Evolutionary conservation across 176 grass and related monocot species (phyloP), one percentile per base, ranked within the genome.

Genomic region (Thalia dealbata): DNA sequence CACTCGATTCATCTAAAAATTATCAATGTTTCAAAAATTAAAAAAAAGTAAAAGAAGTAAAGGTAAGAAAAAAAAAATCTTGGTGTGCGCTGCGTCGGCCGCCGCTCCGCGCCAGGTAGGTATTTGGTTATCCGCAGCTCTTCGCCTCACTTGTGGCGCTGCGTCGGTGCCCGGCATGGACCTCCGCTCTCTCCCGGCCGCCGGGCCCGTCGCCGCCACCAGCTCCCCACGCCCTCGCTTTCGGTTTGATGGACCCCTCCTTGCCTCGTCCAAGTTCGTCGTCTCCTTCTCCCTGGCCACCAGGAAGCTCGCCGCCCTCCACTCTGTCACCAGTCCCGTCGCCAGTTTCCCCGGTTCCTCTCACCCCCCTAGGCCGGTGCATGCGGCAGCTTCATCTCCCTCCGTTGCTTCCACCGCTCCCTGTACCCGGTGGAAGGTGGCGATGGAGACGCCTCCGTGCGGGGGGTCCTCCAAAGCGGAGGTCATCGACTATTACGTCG

Each of bases 401-500:
- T 76, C 73, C 67, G 46, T 32, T 8, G 16, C 6, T 38, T 21
- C 64, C 28, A 7, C 29, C 46, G 16, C 32, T 63, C 41, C 29
- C 42, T 60, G 48, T 32, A 82, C 76, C 60, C 71, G 73, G 74
- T 92, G 89, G 93, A 23, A 80, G 6, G 87, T 92, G 71, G 77
- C 80, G 67, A 84, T 92, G 85, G 81, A 88, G 59, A 81, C 32
- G 0, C 87, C 83, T 14, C 52, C 78, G 0, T 30, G 5, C 32
- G 79, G 50, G 12, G 73, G 73, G 56, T 61, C 74, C 64, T 88
- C 87, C 59, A 86, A 75, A 28, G 73, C 72, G 75, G 87, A 92
- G 70, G 81, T 91, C 30, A 70, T 91, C 22, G 87, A 88, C 73
- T 91, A 92, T 43, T 92, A 90, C 73, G 89, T 89, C 52, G 73